Base-by-base conservation (phyloP, 2,329 filamentous ascomycete species). In the Arthrobotrys conoides region DNA sequence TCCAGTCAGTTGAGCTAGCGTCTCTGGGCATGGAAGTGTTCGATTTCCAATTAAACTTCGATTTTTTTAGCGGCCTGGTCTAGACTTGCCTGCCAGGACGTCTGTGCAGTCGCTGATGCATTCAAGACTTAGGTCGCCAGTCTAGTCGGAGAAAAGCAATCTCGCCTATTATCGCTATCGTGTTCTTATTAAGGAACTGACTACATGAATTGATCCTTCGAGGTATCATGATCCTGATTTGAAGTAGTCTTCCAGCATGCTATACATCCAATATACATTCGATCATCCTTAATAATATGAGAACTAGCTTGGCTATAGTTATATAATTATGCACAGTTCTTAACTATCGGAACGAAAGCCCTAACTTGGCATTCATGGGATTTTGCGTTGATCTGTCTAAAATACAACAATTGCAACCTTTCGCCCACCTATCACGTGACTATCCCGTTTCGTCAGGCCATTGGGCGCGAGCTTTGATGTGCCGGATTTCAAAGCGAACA, bases 401-500 rank as follows among this genome's bases (percentile, higher is more conserved):
- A 65, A 65, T 65, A 36, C 57, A 61, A 61, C 57, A 61, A 30
- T 30, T 30, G 27, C 27, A 30, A 30, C 27, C 27, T 36, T 22
- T 57, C n/a, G n/a, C n/a, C 18, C 59, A 53, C 18, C 24, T 51
- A 5, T 59, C 53, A 65, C 61, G 61, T 65, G 61, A 65, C 44
- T 1, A 3, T 30, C 10, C 10, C 22, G 27, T 18, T 36, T 27
- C 18, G 30, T 30, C 18, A 61, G 33, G 36, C 57, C 36, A 49
- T 65, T 65, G 61, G 61, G 61, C 61, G 46, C 61, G 46, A 65
- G 46, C 61, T 59, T 36, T 38, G 5, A 20, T 30, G 64, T 69
- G 69, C 61, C 70, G 72, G 71, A 72, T 77, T 76, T 71, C 53
- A 66, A 73, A 71, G 67, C 61, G 65, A 68, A 24, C 61, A 69